Evolutionary conservation across 345 rosid genomes (phyloP), one percentile per base, ranked within the genome.

Genomic region (Lagerstroemia speciosa): DNA sequence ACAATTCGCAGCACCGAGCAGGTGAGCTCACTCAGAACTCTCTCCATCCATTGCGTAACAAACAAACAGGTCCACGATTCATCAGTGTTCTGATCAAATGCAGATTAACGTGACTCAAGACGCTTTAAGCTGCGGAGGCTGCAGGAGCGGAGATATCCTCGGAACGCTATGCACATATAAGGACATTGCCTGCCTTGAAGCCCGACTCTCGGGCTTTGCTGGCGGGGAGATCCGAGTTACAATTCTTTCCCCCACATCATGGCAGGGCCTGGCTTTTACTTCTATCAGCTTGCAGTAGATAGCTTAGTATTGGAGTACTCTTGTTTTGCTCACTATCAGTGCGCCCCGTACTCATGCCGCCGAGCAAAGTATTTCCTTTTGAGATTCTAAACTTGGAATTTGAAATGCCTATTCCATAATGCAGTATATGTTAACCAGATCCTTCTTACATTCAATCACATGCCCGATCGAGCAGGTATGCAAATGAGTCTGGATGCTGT

Each of bases 91-190:
- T 10, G 17, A 6, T 58, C 34, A 58, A 30, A 58, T 58, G 63
- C 63, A 58, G 63, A 30, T 30, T 11, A 4, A 11, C 34, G 7
- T 6, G 4, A 0, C 33, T 2, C 8, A 8, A 19, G 14, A 27
- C 63, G 16, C 34, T 30, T 58, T 14, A 58, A 58, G 63, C 63
- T 58, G 63, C 34, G 34, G 34, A 11, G 60, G 29, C 60, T 53
- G 29, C 60, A 1, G 29, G 55, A 20, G 3, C 12, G 17, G 33
- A 57, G 12, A 27, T 30, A 58, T 58, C 1, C 20, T 58, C 29
- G 63, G 63, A 58, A 27, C 19, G n/a, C n/a, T n/a, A n/a, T 27
- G 63, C 63, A 27, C 63, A 58, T 58, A 58, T 27, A 27, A 58
- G 29, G 34, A 58, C 63, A 27, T 30, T 27, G 33, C 31, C 34